phyloP scores from a whole-genome alignment of 116 monocot genomes.

The Trichopus zeylanicus region DNA sequence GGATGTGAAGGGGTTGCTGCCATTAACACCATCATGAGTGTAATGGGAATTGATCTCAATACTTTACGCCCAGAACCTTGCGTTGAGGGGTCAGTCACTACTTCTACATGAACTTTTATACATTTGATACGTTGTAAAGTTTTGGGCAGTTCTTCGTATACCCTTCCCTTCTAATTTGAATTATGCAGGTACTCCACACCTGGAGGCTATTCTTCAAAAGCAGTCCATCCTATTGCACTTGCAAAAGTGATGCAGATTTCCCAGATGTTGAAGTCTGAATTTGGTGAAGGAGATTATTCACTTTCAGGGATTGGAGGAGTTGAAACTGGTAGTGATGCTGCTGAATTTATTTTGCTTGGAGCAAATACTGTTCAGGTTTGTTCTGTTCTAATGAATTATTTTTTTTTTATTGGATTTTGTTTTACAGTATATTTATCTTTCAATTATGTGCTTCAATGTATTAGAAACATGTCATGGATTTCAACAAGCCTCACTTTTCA shows the following conservation, averaged over 20 bases:
- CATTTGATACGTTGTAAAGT: no score
- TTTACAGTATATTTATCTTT: neutral
- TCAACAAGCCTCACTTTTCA: neutral
- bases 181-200: constrained; percentile 75
- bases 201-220: constrained; percentile 90
- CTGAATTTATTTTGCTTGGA: constrained; percentile 95
- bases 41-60: constrained; percentile 93
- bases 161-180: constrained; percentile 1
- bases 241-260: constrained; percentile 96
- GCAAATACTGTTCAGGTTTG: constrained; percentile 87
- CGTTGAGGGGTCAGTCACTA: constrained; percentile 74
- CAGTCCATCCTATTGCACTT: constrained; percentile 92
- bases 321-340: constrained; percentile 82
- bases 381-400: neutral
- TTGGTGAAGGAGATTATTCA: constrained; percentile 37
- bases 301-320: constrained; percentile 97
- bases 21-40: constrained; percentile 96
- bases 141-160: no score
- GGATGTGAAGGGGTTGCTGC: constrained; percentile 89
- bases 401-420: neutral
- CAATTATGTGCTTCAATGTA: neutral
- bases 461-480: neutral
- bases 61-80: constrained; percentile 91
- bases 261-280: constrained; percentile 84
- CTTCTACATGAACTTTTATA: neutral